Evolutionary conservation across 2,329 filamentous ascomycete genomes (phyloP).

Genomic region (Calonectria multiphialidica): DNA sequence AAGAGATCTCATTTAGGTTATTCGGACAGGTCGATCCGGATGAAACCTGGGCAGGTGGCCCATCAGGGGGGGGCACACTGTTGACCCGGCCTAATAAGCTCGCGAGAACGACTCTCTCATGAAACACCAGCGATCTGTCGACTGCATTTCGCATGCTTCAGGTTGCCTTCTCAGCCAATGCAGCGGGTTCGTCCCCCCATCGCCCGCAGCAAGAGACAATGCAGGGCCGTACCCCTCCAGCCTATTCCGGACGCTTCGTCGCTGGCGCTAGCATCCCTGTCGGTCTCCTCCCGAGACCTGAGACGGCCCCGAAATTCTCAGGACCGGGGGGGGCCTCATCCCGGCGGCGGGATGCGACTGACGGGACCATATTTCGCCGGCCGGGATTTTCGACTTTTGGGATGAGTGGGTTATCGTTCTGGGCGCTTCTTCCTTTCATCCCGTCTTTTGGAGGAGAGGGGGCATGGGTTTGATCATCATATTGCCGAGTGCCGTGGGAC

Average conservation of each 20-base stretch:
- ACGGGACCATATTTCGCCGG: slow-evolving; percentile 40
- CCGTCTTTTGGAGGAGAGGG: background rate
- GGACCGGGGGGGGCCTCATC: slow-evolving; percentile 13
- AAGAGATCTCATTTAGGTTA: slow-evolving; percentile 12
- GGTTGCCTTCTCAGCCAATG: background rate
- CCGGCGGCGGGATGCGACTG: slow-evolving; percentile 23
- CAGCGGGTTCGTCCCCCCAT: background rate
- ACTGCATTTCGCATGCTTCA: slow-evolving; percentile 16
- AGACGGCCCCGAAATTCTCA: slow-evolving; percentile 39
- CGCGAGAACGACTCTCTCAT: background rate
- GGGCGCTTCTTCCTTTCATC: background rate
- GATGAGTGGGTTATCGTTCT: no score
- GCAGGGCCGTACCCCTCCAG: background rate
- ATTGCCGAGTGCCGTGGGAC: slow-evolving; percentile 2
- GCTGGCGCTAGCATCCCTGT: slow-evolving; percentile 23
- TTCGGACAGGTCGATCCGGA: slow-evolving; percentile 14
- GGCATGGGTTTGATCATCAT: background rate
- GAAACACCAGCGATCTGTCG: background rate
- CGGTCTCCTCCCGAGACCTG: slow-evolving; percentile 33
- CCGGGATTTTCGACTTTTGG: slow-evolving; percentile 6
- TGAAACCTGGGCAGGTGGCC: background rate
- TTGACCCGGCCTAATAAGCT: background rate
- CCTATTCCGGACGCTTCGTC: background rate
- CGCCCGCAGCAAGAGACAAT: background rate
- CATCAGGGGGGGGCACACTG: background rate